Base-by-base conservation (phyloP, 441 rosid genomes). In the Arabidopsis lyrata region DNA sequence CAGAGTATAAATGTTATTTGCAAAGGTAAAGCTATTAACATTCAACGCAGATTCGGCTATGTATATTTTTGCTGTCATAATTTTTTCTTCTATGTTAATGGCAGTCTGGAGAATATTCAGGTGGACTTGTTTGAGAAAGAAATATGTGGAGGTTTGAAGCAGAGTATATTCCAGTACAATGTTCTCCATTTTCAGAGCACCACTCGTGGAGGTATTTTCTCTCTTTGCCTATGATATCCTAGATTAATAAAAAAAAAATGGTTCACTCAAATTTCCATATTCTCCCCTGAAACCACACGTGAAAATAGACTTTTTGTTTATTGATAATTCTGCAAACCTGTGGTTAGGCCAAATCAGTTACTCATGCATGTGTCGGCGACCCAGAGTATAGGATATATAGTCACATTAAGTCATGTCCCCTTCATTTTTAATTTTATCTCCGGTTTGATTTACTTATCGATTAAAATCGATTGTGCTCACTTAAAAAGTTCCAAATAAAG, bases 91-190 rank as follows among this genome's bases (percentile, higher is more conserved):
- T 7, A 49, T 71, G 20, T 65, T 75, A 78, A 79, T 92, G 85
- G 86, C 96, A 95, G 99, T 89, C 79, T 90, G 38, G 99, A 92
- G 94, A 87, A 83, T 78, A 82, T 85, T 85, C 97, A 92, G 84
- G 87, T 83, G 72, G 87, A 86, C 54, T 74, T 90, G 65, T 88
- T 95, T 84, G 88, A 83, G 80, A 86, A 85, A 80, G 88, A 92
- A 81, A 79, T 95, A 53, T 90, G 88, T 58, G 84, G 94, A 63
- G 90, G 97, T 63, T 62, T 83, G 68, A 83, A 82, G 81, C 66
- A 79, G 59, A 84, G 88, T 89, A 77, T 92, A 70, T 90, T 81
- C 70, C 97, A 88, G 72, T 89, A 90, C 79, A 80, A 86, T 14
- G 80, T 90, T 92, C 73, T 91, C 52, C 90, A 78, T 16, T 84